A percentile compares a stretch with the other conserved stretches of the same genome.
These are phyloP conservation scores for Celoporthe dispersa DNA, from an alignment of 2,329 filamentous ascomycete genomes.

Conservation along the genomic window DNA sequence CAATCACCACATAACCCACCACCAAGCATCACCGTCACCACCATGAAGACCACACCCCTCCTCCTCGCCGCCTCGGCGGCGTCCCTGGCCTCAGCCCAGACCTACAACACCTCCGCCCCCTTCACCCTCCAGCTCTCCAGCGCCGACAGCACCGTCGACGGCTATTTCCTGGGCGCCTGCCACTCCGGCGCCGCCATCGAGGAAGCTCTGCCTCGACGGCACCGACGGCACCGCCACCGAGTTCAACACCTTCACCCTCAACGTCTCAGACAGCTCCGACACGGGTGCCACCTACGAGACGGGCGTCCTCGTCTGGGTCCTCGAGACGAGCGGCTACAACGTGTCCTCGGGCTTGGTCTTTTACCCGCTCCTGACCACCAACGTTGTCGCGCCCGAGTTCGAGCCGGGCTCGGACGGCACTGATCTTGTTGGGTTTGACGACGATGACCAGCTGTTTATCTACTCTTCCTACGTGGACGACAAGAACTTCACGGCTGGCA, in stretches of 20 bases:
- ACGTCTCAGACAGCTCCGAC: conserved; percentile 35
- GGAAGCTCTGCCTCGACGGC: conserved; percentile 38
- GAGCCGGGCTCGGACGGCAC: conserved; percentile 26
- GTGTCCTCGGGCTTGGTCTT: conserved; percentile 34
- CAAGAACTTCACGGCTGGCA: conserved; percentile 34
- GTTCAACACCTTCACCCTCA: conserved; percentile 41
- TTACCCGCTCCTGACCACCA: conserved; percentile 35
- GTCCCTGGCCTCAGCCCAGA: conserved; percentile 38
- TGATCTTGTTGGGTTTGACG: conserved; percentile 38
- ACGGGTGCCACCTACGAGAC: conserved; percentile 24
- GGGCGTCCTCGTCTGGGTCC: conserved; percentile 39
- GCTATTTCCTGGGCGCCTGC: conserved; percentile 40
- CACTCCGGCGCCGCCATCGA: conserved; percentile 42
- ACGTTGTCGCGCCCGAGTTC: conserved; percentile 40
- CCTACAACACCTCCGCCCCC: conserved; percentile 37
- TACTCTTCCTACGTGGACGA: conserved; percentile 36
- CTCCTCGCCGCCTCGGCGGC: conserved; percentile 36
- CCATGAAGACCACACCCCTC: conserved; percentile 36
- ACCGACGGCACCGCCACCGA: conserved; percentile 28
- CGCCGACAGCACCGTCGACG: conserved; percentile 36
- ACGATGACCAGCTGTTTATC: conserved; percentile 36
- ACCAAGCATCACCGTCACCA: conserved; percentile 15
- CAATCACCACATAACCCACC: not conserved
- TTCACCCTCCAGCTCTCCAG: conserved; percentile 41
- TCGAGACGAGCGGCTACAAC: conserved; percentile 31